Percentiles rank a stretch among this genome's conserved stretches.
These are phyloP conservation scores for Camelina laxa DNA, from an alignment of 345 rosid species.

Conservation along the genomic window DNA sequence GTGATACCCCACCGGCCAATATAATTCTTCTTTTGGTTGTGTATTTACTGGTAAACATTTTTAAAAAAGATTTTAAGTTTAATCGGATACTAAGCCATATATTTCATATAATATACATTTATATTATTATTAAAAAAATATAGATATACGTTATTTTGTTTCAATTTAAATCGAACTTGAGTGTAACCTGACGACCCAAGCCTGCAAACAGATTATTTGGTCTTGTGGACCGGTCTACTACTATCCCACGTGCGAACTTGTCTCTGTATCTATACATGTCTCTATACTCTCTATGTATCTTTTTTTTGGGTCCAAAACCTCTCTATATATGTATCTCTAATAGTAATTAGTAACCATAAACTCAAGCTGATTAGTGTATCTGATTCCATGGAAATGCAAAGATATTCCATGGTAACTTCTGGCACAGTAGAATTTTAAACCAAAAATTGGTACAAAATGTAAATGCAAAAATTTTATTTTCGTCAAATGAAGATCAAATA, in stretches of 20 bases:
- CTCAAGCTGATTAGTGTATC: neutral
- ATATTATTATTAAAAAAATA: neutral
- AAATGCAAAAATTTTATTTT: neutral
- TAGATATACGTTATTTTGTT: neutral
- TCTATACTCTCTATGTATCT: neutral
- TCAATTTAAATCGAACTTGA: constrained; percentile 3
- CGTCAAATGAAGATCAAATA: neutral
- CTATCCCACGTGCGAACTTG: constrained; percentile 26
- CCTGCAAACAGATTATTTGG: constrained; percentile 35
- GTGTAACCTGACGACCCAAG: constrained; percentile 16
- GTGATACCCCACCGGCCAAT: constrained; percentile 18
- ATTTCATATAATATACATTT: no score
- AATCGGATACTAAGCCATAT: neutral
- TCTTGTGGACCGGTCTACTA: constrained; percentile 28
- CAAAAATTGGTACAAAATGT: neutral
- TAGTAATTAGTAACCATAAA: constrained; percentile 11
- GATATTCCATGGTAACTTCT: neutral
- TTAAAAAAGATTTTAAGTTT: neutral
- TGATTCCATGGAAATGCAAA: neutral
- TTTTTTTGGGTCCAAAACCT: no score
- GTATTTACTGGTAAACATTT: neutral
- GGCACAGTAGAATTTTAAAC: neutral
- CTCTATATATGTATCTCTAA: neutral
- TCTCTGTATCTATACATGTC: neutral
- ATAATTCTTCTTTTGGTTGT: neutral